Evolutionary conservation across 345 rosid genomes (phyloP).

Genomic region (Pseudoturritis turrita): DNA sequence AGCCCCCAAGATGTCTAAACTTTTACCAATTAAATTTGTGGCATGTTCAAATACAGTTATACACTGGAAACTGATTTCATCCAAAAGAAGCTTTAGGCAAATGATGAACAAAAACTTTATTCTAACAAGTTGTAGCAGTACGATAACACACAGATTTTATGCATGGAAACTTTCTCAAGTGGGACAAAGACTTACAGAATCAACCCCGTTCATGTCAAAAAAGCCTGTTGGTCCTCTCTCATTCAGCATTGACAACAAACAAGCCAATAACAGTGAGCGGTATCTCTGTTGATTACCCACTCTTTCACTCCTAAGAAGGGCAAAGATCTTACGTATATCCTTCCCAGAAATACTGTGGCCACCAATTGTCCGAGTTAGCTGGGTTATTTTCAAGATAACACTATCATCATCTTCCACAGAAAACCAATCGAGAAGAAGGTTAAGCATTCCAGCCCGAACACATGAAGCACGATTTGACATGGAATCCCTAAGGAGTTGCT

Average conservation of each 20-base stretch:
- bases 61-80: not conserved
- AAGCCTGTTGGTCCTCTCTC: slow-evolving; percentile 96
- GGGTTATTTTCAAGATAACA: slow-evolving; percentile 75
- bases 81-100: not conserved
- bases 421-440: slow-evolving; percentile 96
- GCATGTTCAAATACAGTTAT: slow-evolving; percentile 5
- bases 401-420: slow-evolving; percentile 65
- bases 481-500: slow-evolving; percentile 81
- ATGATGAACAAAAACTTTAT: not conserved
- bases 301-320: slow-evolving; percentile 93
- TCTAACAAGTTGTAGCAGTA: not conserved
- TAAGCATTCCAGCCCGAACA: slow-evolving; percentile 89
- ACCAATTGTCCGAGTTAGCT: slow-evolving; percentile 84
- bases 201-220: slow-evolving; percentile 83
- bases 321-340: slow-evolving; percentile 94
- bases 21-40: not conserved
- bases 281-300: slow-evolving; percentile 71
- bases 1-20: slow-evolving; percentile 5
- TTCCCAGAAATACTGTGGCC: slow-evolving; percentile 98
- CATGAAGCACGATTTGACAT: slow-evolving; percentile 88
- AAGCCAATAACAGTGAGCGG: slow-evolving; percentile 76
- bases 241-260: slow-evolving; percentile 84
- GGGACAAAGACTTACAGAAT: slow-evolving; percentile 65
- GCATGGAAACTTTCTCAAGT: slow-evolving; percentile 5
- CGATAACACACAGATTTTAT: not conserved